Percentiles rank a stretch among this genome's conserved stretches.
These are phyloP conservation scores for Phyllostachys edulis DNA, from an alignment of 176 grass and related monocot genomes.

Conservation along the genomic window DNA sequence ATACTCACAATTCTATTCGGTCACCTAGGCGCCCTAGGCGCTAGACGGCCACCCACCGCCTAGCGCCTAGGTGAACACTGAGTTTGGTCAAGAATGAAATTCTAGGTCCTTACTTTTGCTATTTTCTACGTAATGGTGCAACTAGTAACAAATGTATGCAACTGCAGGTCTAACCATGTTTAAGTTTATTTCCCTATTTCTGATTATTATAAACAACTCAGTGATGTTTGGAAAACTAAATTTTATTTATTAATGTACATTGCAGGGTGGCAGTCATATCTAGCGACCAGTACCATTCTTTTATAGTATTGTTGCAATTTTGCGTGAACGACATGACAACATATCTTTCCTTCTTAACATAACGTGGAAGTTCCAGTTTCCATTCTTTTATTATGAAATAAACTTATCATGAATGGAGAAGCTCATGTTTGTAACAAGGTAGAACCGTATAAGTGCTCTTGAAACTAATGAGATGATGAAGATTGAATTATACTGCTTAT, in stretches of 20 bases:
- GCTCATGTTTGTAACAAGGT: not conserved
- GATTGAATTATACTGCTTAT: not conserved
- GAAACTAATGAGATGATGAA: not conserved
- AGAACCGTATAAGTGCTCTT: too few relatives aligned
- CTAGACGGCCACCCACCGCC: too few relatives aligned
- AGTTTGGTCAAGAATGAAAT: not conserved
- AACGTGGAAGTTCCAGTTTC: not conserved
- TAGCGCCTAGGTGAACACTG: too few relatives aligned
- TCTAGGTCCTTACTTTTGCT: not conserved
- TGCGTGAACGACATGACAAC: not conserved
- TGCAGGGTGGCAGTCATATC: not conserved
- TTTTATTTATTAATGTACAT: not conserved
- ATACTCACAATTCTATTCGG: too few relatives aligned
- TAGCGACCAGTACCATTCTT: too few relatives aligned
- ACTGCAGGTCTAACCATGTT: not conserved
- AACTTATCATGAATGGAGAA: not conserved
- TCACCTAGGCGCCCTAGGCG: too few relatives aligned
- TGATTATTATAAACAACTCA: conserved; percentile 10
- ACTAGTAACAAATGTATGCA: not conserved
- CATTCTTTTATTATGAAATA: not conserved
- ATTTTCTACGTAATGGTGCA: not conserved
- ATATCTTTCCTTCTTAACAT: not conserved
- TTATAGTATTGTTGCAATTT: not conserved
- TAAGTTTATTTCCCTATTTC: not conserved
- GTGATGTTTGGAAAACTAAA: not conserved